phyloP scores from a whole-genome alignment of 306 rosid species.

The Canavalia gladiata region DNA sequence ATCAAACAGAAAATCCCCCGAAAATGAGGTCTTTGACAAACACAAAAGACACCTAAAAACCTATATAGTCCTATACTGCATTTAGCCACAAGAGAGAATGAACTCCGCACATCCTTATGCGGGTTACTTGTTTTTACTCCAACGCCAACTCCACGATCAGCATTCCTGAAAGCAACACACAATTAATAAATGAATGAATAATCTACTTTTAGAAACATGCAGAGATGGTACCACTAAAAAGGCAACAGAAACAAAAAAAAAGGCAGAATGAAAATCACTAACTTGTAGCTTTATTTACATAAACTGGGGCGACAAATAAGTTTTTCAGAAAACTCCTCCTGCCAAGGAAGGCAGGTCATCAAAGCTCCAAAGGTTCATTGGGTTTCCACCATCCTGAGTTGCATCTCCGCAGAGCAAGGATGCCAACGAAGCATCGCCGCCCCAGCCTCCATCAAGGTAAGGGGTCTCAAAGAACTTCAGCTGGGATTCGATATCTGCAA shows the following conservation, averaged over 20 bases:
- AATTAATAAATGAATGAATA: neutral
- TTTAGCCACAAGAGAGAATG: conserved; percentile 59
- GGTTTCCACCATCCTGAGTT: conserved; percentile 76
- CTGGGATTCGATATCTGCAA: conserved; percentile 75
- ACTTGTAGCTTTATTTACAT: conserved; percentile 96
- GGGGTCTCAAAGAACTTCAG: conserved; percentile 75
- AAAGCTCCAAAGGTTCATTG: conserved; percentile 82
- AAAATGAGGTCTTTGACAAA: conserved; percentile 51
- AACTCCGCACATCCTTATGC: conserved; percentile 56
- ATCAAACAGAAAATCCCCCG: conserved; percentile 53
- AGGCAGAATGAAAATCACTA: conserved; percentile 54
- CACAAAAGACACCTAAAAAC: conserved; percentile 51
- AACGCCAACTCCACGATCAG: conserved; percentile 51
- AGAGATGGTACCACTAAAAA: neutral
- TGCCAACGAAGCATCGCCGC: conserved; percentile 67
- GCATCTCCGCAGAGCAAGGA: conserved; percentile 60
- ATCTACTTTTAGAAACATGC: neutral
- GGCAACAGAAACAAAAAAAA: neutral
- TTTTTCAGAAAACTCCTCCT: conserved; percentile 69
- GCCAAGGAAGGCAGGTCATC: conserved; percentile 69
- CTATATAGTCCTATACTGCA: conserved; percentile 53
- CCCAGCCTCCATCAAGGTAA: conserved; percentile 71
- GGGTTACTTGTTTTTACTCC: conserved; percentile 50
- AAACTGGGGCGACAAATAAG: conserved; percentile 43
- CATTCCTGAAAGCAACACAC: conserved; percentile 68